A percentile compares a stretch with the other conserved stretches of the same genome.
Conservation (phyloP, 2,329 filamentous ascomycete species). For the Aspergillus fructus region DNA sequence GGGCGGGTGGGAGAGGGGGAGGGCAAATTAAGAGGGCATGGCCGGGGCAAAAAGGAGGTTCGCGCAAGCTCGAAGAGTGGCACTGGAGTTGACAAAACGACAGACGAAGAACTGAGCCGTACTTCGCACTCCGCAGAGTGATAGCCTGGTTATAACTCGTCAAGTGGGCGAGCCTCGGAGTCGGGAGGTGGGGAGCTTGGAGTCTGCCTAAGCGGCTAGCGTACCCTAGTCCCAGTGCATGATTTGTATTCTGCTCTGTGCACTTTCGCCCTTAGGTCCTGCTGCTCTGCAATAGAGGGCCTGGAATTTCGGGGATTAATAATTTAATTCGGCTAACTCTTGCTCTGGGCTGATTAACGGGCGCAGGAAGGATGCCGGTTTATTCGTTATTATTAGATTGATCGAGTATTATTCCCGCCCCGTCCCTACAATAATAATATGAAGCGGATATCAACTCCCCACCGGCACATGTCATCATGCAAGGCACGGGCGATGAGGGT, state of each 20-base stretch:
- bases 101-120: background rate
- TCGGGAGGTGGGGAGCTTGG: slow-evolving; percentile 23
- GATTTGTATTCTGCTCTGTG: background rate
- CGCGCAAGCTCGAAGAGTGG: background rate
- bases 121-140: background rate
- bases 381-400: too few species aligned
- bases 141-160: slow-evolving; percentile 5
- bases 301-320: too few species aligned
- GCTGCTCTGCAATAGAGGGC: too few species aligned
- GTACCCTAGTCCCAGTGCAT: background rate
- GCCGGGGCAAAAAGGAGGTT: slow-evolving; percentile 16
- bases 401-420: too few species aligned
- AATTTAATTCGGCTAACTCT: too few species aligned
- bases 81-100: background rate
- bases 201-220: slow-evolving; percentile 1
- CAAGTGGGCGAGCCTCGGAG: slow-evolving; percentile 21
- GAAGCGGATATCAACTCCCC: background rate
- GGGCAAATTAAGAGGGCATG: slow-evolving; percentile 9
- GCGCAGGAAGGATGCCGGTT: background rate
- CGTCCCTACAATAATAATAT: background rate
- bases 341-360: background rate
- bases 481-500: slow-evolving; percentile 5
- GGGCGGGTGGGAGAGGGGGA: slow-evolving; percentile 12
- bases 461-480: slow-evolving; percentile 4
- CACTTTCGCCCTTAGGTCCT: background rate